These are phyloP conservation scores for Tulasnella sp. DNA, from an alignment of 768 basidiomycete genomes.

Conservation along the genomic window DNA sequence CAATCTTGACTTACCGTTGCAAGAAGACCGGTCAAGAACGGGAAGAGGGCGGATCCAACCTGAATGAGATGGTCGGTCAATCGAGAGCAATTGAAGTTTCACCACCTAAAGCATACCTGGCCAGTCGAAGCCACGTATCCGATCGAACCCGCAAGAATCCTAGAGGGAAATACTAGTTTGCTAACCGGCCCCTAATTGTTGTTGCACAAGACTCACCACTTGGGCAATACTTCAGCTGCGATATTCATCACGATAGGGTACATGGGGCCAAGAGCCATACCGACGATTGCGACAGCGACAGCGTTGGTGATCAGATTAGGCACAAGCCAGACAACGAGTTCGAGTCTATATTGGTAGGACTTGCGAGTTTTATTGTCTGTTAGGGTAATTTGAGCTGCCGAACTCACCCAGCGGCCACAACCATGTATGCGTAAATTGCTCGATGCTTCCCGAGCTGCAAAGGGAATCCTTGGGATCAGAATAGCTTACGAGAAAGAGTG, in stretches of 20 bases:
- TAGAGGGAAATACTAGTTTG: neutral
- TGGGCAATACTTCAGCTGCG: constrained; percentile 17
- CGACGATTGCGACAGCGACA: constrained; percentile 38
- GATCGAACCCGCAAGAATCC: constrained; percentile 23
- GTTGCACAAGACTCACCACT: neutral
- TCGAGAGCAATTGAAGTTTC: neutral
- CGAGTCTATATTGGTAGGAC: constrained; percentile 29
- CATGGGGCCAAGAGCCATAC: constrained; percentile 40
- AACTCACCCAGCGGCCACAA: constrained; percentile 30
- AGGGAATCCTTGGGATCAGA: neutral
- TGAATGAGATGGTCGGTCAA: constrained; percentile 34
- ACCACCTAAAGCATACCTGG: constrained; percentile 25
- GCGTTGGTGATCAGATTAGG: constrained; percentile 37
- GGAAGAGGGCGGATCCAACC: constrained; percentile 65
- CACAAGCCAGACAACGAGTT: constrained; percentile 41
- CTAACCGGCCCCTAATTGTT: neutral
- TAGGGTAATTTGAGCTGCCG: neutral
- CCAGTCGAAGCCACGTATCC: constrained; percentile 37
- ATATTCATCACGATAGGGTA: constrained; percentile 31
- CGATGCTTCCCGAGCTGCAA: constrained; percentile 27
- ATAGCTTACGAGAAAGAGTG: neutral
- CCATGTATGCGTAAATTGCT: constrained; percentile 29
- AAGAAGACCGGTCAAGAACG: constrained; percentile 47
- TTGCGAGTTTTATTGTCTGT: neutral
- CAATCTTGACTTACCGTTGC: constrained; percentile 14